Evolutionary conservation across 1,139 yeast species (phyloP).

Genomic region (Zygotorulaspora mrakii): DNA sequence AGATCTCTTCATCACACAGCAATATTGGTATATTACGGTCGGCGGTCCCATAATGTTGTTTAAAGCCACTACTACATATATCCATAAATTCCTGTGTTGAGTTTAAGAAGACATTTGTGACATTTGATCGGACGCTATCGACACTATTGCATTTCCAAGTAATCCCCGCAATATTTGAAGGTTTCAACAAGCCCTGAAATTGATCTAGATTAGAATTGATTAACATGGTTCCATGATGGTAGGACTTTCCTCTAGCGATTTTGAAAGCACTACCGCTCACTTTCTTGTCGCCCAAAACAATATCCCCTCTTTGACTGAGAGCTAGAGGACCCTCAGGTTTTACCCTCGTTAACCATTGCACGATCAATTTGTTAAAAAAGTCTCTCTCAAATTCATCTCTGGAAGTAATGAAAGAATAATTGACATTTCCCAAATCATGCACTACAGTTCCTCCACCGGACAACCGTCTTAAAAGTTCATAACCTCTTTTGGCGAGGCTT

Average conservation of each 20-base stretch:
- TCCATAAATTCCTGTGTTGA: conserved; percentile 27
- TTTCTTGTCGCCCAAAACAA: conserved; percentile 50
- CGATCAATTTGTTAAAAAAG: conserved; percentile 54
- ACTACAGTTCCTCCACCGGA: conserved; percentile 98
- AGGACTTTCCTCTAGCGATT: conserved; percentile 73
- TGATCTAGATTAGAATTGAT: conserved; percentile 58
- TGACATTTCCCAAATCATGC: conserved; percentile 89
- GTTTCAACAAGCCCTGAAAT: conserved; percentile 54
- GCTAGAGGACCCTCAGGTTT: conserved; percentile 28
- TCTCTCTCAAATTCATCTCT: conserved; percentile 64
- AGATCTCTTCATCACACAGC: conserved; percentile 25
- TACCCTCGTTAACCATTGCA: conserved; percentile 45
- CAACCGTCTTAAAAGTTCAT: conserved; percentile 73
- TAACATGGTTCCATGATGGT: conserved; percentile 97
- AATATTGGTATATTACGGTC: conserved; percentile 23
- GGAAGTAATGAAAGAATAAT: conserved; percentile 76
- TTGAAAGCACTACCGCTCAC: conserved; percentile 92
- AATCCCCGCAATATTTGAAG: conserved; percentile 46
- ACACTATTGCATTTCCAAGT: conserved; percentile 58
- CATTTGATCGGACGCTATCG: conserved; percentile 73
- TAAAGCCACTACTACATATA: conserved; percentile 27
- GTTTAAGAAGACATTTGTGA: conserved; percentile 51
- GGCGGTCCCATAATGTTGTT: conserved; percentile 8
- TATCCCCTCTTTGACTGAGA: conserved; percentile 77
- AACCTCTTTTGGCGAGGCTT: conserved; percentile 47